Percentiles rank a stretch among this genome's conserved stretches.
Conservation (phyloP, 306 rosid species). For the Malus sieversii region DNA sequence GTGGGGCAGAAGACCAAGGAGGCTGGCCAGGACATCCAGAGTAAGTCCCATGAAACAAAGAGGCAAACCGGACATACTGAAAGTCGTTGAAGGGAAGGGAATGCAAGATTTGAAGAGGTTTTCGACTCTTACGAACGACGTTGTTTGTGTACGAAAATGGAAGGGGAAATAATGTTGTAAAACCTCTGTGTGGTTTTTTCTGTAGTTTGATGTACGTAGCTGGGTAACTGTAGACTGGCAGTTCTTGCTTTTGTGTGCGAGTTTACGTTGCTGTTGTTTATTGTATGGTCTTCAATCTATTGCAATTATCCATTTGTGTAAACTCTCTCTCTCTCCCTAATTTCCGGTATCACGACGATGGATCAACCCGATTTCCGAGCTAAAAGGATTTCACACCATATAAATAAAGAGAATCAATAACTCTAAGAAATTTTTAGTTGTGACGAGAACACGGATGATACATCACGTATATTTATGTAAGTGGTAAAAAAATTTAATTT, state of each 20-base stretch:
- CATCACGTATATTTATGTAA: too few species aligned
- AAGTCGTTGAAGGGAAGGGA: not conserved
- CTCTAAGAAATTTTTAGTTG: too few species aligned
- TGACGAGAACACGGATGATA: too few species aligned
- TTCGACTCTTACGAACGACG: not conserved
- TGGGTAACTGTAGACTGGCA: not conserved
- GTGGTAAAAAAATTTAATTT: too few species aligned
- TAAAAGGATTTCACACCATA: not conserved
- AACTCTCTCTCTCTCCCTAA: not conserved
- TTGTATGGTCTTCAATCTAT: not conserved
- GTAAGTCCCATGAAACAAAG: constrained; percentile 58
- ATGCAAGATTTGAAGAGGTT: not conserved
- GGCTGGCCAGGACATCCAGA: constrained; percentile 62
- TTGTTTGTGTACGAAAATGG: not conserved
- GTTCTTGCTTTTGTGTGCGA: not conserved
- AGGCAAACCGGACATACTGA: constrained; percentile 28
- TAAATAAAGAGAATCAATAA: not conserved
- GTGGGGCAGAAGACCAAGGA: constrained; percentile 85
- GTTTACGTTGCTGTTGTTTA: not conserved
- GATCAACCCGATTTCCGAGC: too few species aligned
- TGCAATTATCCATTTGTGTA: not conserved
- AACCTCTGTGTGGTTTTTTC: not conserved
- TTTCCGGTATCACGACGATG: not conserved
- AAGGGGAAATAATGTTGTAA: constrained; percentile 1
- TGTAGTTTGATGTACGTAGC: not conserved